phyloP scores from a whole-genome alignment of 805 yeast genomes.

The Saturnispora hagleri region DNA sequence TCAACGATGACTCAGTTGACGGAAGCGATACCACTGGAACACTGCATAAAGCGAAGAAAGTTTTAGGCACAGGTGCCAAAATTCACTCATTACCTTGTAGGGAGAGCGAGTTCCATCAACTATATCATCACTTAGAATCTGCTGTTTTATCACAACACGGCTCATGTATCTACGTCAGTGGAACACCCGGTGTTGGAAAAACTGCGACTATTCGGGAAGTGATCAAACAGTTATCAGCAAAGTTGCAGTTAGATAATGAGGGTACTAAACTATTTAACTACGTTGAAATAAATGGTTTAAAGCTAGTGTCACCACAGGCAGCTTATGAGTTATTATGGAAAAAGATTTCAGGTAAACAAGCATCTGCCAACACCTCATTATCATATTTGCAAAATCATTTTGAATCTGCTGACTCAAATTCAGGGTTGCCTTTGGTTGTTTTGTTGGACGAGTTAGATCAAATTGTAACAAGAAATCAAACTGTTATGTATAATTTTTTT shows the following conservation, averaged over 20 bases:
- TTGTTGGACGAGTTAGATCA: conserved; percentile 92
- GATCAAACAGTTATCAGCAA: conserved; percentile 48
- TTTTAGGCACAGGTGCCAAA: conserved; percentile 31
- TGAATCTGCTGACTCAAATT: conserved; percentile 21
- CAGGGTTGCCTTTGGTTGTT: conserved; percentile 54
- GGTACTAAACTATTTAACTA: conserved; percentile 44
- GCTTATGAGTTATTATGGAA: conserved; percentile 83
- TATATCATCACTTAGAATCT: conserved; percentile 59
- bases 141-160: conserved; percentile 68
- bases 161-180: conserved; percentile 82
- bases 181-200: conserved; percentile 97
- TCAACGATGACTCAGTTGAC: conserved; percentile 7
- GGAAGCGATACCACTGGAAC: conserved; percentile 15
- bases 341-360: conserved; percentile 50
- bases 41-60: conserved; percentile 31
- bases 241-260: conserved; percentile 16
- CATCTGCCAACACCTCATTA: conserved; percentile 57
- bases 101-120: conserved; percentile 67
- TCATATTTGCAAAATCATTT: conserved; percentile 66
- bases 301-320: conserved; percentile 65
- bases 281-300: conserved; percentile 86
- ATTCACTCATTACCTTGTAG: conserved; percentile 67
- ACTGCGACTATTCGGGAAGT: conserved; percentile 91
- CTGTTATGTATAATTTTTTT: conserved; percentile 89
- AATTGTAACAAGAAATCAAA: conserved; percentile 70